Evolutionary conservation across 179 eudicot species (phyloP).

Genomic region (Kewa caespitosa): DNA sequence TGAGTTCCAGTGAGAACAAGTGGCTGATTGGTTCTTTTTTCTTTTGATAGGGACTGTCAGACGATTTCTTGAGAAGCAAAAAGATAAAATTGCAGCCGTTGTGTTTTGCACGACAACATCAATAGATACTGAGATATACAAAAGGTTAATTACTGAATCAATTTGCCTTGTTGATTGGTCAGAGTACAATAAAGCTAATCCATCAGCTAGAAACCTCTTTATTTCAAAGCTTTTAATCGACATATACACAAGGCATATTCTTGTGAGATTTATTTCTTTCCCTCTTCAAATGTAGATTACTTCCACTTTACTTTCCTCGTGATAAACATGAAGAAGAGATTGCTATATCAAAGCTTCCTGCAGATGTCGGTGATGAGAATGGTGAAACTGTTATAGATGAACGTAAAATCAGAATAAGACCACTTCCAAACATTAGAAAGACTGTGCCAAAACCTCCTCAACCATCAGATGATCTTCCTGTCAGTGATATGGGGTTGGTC

Average conservation of each 20-base stretch:
- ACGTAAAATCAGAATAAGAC: constrained; percentile 91
- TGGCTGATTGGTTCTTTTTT: constrained; percentile 16
- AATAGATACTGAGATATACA: constrained; percentile 88
- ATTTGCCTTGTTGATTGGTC: not conserved
- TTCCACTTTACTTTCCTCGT: constrained; percentile 96
- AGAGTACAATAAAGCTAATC: not conserved
- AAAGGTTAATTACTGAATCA: constrained; percentile 48
- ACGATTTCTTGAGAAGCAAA: constrained; percentile 93
- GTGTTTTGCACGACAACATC: constrained; percentile 82
- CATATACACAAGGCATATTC: not conserved
- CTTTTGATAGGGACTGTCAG: constrained; percentile 78
- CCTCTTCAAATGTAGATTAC: constrained; percentile 51
- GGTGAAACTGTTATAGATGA: constrained; percentile 91
- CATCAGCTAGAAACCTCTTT: not conserved
- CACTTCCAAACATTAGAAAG: constrained; percentile 73
- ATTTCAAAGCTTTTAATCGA: not conserved
- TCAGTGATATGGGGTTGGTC: constrained; percentile 56
- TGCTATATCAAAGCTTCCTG: constrained; percentile 87
- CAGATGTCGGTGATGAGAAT: constrained; percentile 99
- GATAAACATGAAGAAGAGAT: constrained; percentile 92
- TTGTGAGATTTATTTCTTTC: not conserved
- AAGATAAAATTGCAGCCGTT: constrained; percentile 69
- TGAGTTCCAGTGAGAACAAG: not conserved
- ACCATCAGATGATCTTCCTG: constrained; percentile 61
- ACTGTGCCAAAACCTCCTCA: constrained; percentile 51